These are phyloP conservation scores for Syzygium oleosum DNA, from an alignment of 345 rosid species.

Conservation along the genomic window DNA sequence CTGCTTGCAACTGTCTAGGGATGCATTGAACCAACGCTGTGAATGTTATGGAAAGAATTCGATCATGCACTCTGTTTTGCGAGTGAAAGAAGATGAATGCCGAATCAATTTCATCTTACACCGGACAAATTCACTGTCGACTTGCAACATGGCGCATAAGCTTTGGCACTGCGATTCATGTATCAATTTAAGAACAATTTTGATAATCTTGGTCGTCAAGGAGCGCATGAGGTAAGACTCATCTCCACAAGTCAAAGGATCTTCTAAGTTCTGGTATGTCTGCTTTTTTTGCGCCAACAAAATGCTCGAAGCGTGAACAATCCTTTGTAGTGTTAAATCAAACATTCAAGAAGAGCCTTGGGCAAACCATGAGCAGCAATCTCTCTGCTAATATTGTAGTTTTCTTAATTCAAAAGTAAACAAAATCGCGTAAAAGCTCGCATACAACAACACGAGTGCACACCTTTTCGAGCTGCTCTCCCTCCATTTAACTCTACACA, in stretches of 20 bases:
- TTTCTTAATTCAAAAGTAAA: not conserved
- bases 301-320: not conserved
- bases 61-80: not conserved
- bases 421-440: not conserved
- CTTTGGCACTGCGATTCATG: not conserved
- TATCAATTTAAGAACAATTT: not conserved
- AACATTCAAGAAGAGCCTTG: not conserved
- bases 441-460: not conserved
- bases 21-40: not conserved
- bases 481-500: not conserved
- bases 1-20: not conserved
- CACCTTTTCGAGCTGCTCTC: not conserved
- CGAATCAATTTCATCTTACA: not conserved
- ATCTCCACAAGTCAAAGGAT: not conserved
- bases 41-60: not conserved
- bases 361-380: not conserved
- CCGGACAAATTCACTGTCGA: rapidly evolving
- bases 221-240: not conserved
- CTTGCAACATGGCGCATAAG: not conserved
- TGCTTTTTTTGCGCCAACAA: not conserved
- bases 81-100: not conserved
- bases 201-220: not conserved
- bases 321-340: not conserved
- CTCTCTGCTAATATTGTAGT: not conserved
- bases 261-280: not conserved